Evolutionary conservation across 2,329 filamentous ascomycete species (phyloP).

Genomic region (Anthostomella pinea): DNA sequence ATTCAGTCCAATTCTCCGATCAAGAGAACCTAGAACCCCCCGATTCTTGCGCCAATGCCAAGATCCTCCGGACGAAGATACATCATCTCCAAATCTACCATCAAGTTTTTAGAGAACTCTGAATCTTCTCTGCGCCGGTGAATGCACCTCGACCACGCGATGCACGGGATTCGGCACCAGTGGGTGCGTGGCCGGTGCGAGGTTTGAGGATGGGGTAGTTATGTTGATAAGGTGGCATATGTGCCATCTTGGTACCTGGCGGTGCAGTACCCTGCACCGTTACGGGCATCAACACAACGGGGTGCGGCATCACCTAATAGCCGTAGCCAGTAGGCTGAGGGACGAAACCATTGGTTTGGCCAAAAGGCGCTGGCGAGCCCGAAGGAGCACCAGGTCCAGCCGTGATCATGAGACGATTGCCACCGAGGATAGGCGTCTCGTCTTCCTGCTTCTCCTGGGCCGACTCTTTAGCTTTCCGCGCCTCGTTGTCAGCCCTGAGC

Average conservation of each 20-base stretch:
- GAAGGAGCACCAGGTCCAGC: constrained; percentile 67
- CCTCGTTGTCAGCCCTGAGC: constrained; percentile 94
- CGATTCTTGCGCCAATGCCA: constrained; percentile 9
- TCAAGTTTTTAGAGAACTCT: constrained; percentile 19
- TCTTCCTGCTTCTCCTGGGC: constrained; percentile 82
- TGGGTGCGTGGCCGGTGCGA: not conserved
- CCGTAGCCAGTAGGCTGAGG: constrained; percentile 83
- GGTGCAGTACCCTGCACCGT: constrained; percentile 6
- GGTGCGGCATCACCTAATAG: constrained; percentile 41
- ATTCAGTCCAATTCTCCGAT: constrained; percentile 8
- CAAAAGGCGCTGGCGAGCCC: constrained; percentile 65
- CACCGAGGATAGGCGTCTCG: constrained; percentile 88
- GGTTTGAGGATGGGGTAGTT: constrained; percentile 4
- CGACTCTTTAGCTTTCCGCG: constrained; percentile 75
- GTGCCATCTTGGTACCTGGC: not conserved
- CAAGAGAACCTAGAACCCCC: constrained; percentile 4
- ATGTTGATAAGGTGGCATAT: constrained; percentile 3
- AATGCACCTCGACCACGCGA: constrained; percentile 5
- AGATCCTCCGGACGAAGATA: constrained; percentile 17
- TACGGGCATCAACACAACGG: constrained; percentile 14
- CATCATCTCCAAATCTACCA: constrained; percentile 25
- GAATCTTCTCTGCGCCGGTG: constrained; percentile 7
- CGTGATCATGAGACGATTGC: constrained; percentile 89
- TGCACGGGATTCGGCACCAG: not conserved
- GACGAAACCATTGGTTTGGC: constrained; percentile 82